phyloP scores from a whole-genome alignment of 371 early-diverging fungal genomes.

The Circinella minor region DNA sequence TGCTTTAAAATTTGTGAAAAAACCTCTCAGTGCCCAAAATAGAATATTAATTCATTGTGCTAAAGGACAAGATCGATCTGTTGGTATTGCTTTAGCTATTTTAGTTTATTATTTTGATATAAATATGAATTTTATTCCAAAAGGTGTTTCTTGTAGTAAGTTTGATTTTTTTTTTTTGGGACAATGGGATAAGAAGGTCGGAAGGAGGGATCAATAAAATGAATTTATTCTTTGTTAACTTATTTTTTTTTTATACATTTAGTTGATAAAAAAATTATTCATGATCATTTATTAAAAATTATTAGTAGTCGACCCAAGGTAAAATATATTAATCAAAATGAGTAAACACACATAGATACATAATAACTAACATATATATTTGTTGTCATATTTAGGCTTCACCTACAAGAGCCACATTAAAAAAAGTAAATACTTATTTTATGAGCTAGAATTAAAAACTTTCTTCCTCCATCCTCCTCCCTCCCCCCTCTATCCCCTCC shows the following conservation, averaged over 20 bases:
- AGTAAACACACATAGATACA: no score
- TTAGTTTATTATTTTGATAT: constrained; percentile 61
- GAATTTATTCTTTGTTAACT: no score
- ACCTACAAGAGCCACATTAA: constrained; percentile 31
- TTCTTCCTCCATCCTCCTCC: no score
- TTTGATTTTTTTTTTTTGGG: no score
- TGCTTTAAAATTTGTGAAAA: constrained; percentile 54
- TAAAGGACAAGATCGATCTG: constrained; percentile 72
- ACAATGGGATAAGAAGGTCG: background rate
- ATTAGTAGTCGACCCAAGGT: constrained; percentile 59
- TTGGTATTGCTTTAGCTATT: constrained; percentile 76
- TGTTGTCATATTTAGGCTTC: constrained; percentile 8
- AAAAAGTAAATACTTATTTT: constrained; percentile 32
- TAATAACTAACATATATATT: background rate
- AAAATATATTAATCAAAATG: background rate
- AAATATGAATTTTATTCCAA: constrained; percentile 27
- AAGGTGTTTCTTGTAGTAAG: constrained; percentile 25
- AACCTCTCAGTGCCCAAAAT: constrained; percentile 31
- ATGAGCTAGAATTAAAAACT: constrained; percentile 18
- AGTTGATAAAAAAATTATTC: constrained; percentile 69
- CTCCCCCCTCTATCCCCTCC: no score
- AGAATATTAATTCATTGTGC: constrained; percentile 62
- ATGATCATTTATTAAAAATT: constrained; percentile 69
- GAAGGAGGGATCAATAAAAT: no score
- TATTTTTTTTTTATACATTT: no score